Conservation (phyloP, 306 rosid genomes). For the Herpetospermum pedunculosum region DNA sequence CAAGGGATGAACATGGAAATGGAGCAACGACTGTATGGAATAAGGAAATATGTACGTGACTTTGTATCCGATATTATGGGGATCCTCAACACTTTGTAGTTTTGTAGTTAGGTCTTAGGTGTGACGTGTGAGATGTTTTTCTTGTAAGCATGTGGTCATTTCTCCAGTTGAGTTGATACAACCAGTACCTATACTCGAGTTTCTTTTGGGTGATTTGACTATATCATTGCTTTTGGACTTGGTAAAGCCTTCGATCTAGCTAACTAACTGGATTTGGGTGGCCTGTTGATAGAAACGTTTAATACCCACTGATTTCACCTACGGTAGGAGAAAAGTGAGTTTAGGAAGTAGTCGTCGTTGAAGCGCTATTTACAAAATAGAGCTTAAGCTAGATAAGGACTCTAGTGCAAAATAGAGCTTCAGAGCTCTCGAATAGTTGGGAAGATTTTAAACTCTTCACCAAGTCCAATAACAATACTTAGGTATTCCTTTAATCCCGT, state of each 20-base stretch:
- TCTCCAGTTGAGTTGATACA: not conserved
- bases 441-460: not conserved
- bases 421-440: not conserved
- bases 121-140: no score
- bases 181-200: not conserved
- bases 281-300: not conserved
- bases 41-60: no score
- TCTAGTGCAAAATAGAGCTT: not conserved
- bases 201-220: not conserved
- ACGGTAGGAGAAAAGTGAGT: not conserved
- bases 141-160: no score
- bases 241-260: not conserved
- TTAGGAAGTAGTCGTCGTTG: not conserved
- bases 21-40: no score
- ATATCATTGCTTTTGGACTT: not conserved
- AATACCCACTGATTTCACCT: not conserved
- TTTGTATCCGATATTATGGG: no score
- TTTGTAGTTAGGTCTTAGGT: no score
- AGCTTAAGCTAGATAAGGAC: not conserved
- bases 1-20: no score
- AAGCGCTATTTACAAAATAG: not conserved
- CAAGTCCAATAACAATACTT: not conserved
- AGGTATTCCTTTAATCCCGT: not conserved
- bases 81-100: no score
- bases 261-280: not conserved